Base-by-base conservation (phyloP, 73 alveolate species). In the Symbiodinium natans region DNA sequence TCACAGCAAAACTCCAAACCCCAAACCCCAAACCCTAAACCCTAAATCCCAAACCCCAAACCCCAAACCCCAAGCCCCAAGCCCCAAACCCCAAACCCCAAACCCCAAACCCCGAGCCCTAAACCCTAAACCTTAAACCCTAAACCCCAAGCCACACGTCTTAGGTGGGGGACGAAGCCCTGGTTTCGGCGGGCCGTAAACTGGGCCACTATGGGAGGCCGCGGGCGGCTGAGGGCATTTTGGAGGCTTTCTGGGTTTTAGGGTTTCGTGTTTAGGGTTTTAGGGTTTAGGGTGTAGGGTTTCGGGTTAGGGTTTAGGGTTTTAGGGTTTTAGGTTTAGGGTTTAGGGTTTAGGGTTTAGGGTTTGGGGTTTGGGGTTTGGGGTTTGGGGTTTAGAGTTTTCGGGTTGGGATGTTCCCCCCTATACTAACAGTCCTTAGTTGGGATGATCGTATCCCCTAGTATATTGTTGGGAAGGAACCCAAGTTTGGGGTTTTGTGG, bases 171-270 rank as follows among this genome's bases (percentile, higher is more conserved):
- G 13, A 59, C 95, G 17, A 89, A 89, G 38, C 95, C 95, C 2
- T 89, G 95, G 95, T 89, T 89, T 74, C 95, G 95, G 54, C 29
- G 95, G 19, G 95, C 95, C 4, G 95, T 89, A 46, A 89, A 89
- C 34, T 89, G 95, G 95, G 95, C 95, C 38, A 68, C 95, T 38
- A 89, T 89, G 95, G 95, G 95, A 89, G 95, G 95, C 73, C 36
- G 2, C 40, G 42, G 11, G 10, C 41, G 9, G 31, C 8, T 4
- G 41, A 11, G 46, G 21, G 43, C 43, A 29, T 7, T 74, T 74
- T 5, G 82, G 31, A 29, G 82, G 21, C 13, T 21, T 13, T 68
- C 15, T 68, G 33, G 40, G 33, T 68, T 23, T 68, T 9, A 46
- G 59, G 59, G 59, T 46, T 46, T 46, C 6, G 59, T 6, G 59